phyloP scores from a whole-genome alignment of 2,329 filamentous ascomycete genomes.

The Chrysoporthe austroafricana region DNA sequence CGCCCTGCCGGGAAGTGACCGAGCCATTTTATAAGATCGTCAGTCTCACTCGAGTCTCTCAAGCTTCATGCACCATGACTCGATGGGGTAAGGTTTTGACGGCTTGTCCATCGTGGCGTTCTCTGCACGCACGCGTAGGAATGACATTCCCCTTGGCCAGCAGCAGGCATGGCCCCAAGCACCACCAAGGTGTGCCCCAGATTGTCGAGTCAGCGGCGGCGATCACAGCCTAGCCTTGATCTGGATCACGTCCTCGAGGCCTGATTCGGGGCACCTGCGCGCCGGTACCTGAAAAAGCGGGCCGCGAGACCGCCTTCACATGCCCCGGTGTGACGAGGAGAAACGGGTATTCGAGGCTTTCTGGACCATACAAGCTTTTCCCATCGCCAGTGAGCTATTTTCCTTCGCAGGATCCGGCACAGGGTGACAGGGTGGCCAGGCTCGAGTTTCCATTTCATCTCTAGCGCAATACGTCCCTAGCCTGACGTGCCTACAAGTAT shows the following conservation, averaged over 20 bases:
- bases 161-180: neutral
- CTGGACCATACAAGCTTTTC: neutral
- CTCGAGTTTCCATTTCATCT: conserved; percentile 8
- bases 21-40: neutral
- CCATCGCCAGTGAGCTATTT: neutral
- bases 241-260: neutral
- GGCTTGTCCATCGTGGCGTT: conserved; percentile 12
- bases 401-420: neutral
- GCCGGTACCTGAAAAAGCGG: conserved; percentile 21
- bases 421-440: neutral
- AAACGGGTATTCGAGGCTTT: conserved; percentile 21
- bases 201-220: conserved; percentile 7
- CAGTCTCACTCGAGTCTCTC: conserved; percentile 1
- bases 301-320: conserved; percentile 10
- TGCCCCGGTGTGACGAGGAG: neutral
- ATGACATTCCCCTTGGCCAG: neutral
- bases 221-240: conserved; percentile 15
- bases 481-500: too few species aligned
- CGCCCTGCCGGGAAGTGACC: neutral
- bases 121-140: conserved; percentile 1
- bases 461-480: neutral
- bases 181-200: conserved; percentile 6
- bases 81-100: neutral
- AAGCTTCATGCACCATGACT: conserved; percentile 12
- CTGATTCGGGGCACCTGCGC: neutral